Evolutionary conservation across 2,329 filamentous ascomycete genomes (phyloP), one percentile per base, ranked within the genome.

Genomic region (Phialocephala subalpina): DNA sequence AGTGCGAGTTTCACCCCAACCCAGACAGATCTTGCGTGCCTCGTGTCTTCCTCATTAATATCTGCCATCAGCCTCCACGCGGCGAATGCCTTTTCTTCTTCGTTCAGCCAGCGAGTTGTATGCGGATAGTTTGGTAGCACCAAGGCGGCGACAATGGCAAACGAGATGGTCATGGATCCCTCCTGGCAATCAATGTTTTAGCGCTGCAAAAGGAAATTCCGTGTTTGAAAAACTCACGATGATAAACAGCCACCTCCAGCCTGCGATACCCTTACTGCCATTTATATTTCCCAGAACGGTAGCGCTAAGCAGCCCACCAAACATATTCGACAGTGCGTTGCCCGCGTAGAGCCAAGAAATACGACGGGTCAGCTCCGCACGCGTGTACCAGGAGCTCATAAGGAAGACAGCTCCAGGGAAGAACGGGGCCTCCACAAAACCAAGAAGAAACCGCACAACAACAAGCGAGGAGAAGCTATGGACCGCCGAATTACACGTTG

Each of bases 351-450:
- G 20, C 20, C 36, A 16, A 33, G 33, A 27, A 8, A 36, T 58
- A 5, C 55, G 29, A 7, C 36, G 14, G 18, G 29, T n/a, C 7
- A 58, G 20, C n/a, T 58, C 33, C 18, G n/a, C 14, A 5, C 22
- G 16, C 33, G 55, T 58, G 35, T 58, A 58, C 55, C 33, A 58
- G 33, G 12, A 58, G 11, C 29, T 38, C 29, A 58, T 27, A 18
- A 38, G n/a, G 33, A 38, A 58, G 27, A 58, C n/a, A 20, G 55
- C 55, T 20, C 55, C 55, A 20, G 55, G 55, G 16, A 58, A 58
- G 55, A 58, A 58, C 20, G 33, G 55, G n/a, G 55, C 55, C 20
- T 58, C 55, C 2, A 35, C n/a, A 9, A 58, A 3, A 7, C 55
- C 55, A 33, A 58, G 33, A 18, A 58, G 20, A 33, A 58, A 58